Base-by-base conservation (phyloP, 768 basidiomycete genomes). In the Pulveroboletus sp. region DNA sequence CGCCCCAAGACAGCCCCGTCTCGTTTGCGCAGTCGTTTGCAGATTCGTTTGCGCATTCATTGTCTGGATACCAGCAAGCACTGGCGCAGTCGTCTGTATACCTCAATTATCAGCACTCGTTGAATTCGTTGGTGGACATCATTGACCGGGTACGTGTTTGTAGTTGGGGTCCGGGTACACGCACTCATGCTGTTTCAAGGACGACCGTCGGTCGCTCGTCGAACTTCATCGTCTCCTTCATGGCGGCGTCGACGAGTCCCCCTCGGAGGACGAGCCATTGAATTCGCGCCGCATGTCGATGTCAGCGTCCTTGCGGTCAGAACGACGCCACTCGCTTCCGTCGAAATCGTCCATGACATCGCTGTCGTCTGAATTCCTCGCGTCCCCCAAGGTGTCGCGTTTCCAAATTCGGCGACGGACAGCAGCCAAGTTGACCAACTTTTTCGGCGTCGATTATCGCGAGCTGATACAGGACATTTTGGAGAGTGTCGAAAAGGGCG, bases 361-460 rank as follows among this genome's bases (percentile, higher is more conserved):
- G 14, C 64, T 85, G 38, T 65, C 75, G 17, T 81, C 84, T 14
- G 80, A 82, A 46, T 75, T 68, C 44, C 31, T 72, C 23, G 38
- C 67, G 16, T 56, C 76, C 17, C 65, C 75, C 21, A 74, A 79
- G 52, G 16, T 24, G 14, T 58, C 62, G 19, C 57, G 34, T 57
- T 91, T 92, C 74, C 85, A 91, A 65, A 65, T 76, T 47, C 82
- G 89, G 40, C 74, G 90, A 45, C 73, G 81, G 35, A 74, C 84
- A 49, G 90, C 89, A 5, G 89, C 90, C 52, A 93, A 93, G 72
- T 75, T 93, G 51, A 85, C 86, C 23, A 77, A 85, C 68, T 92
- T 92, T 75, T 93, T 93, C 68, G 90, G 90, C 20, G 90, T 91
- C 35, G 79, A 90, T 64, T 91, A 93, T 65, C 77, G 81, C 23